Evolutionary conservation across 345 rosid genomes (phyloP).

Genomic region (Hypericum perforatum): DNA sequence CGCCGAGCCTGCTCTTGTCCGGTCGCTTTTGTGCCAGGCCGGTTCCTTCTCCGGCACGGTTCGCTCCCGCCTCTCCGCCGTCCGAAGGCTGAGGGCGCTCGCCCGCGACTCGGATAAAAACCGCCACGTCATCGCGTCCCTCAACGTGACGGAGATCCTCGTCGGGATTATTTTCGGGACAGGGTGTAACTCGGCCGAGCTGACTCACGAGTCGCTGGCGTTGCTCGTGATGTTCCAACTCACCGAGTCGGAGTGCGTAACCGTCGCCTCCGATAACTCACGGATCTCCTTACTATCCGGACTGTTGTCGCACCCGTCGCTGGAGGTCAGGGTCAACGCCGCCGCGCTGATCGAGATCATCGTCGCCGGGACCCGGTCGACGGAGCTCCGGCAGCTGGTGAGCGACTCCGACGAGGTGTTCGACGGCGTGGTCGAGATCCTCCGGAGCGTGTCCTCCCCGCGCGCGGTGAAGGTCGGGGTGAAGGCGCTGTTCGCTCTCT

Average conservation of each 20-base stretch:
- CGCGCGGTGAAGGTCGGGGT: conserved; percentile 67
- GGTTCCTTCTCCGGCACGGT: conserved; percentile 32
- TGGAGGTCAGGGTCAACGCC: conserved; percentile 66
- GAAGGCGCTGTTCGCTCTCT: conserved; percentile 70
- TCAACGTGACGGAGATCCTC: conserved; percentile 42
- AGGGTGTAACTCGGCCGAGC: conserved; percentile 31
- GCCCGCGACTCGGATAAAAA: conserved; percentile 90
- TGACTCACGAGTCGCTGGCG: conserved; percentile 55
- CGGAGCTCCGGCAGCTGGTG: conserved; percentile 52
- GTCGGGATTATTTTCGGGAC: conserved; percentile 33
- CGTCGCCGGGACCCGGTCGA: conserved; percentile 55
- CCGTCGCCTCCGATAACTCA: conserved; percentile 41
- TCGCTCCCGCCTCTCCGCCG: conserved; percentile 54
- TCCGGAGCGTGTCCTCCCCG: conserved; percentile 41
- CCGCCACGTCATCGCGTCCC: conserved; percentile 49
- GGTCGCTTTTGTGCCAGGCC: conserved; percentile 52
- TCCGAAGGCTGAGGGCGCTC: conserved; percentile 68
- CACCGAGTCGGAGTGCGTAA: conserved; percentile 49
- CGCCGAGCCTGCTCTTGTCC: conserved; percentile 64
- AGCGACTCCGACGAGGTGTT: conserved; percentile 44
- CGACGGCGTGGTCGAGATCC: conserved; percentile 66
- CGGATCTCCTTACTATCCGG: conserved; percentile 35
- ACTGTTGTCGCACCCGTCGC: conserved; percentile 45
- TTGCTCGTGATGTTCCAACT: conserved; percentile 56
- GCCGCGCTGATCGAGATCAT: conserved; percentile 69